phyloP scores from a whole-genome alignment of 345 rosid genomes.

The Sisymbrium altissimum region DNA sequence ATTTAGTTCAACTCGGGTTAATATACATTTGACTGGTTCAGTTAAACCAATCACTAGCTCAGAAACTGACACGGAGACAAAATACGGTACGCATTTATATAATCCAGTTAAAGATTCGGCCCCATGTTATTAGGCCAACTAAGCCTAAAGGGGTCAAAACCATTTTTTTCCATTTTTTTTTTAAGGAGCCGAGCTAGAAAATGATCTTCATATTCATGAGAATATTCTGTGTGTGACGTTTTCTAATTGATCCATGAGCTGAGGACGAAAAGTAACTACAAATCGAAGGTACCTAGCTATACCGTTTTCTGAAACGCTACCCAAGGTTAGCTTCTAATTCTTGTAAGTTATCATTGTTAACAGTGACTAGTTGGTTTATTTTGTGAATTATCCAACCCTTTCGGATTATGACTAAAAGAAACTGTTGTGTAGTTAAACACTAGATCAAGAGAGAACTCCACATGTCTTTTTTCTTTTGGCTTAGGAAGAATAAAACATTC shows the following conservation, averaged over 20 bases:
- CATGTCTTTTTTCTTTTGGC: neutral
- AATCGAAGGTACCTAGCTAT: too few species aligned
- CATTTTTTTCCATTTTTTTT: too few species aligned
- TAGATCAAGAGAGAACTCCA: neutral
- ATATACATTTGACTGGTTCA: constrained; percentile 1
- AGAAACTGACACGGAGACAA: neutral
- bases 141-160: too few species aligned
- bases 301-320: neutral
- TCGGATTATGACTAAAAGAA: neutral
- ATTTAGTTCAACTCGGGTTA: neutral
- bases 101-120: neutral
- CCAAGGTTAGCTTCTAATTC: neutral
- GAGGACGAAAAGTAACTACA: too few species aligned
- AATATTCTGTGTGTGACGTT: too few species aligned
- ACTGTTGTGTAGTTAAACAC: neutral
- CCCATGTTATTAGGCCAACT: neutral
- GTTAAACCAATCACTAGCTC: neutral
- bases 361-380: neutral
- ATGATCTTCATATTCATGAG: neutral
- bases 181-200: neutral
- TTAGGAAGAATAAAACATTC: neutral
- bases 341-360: neutral
- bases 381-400: neutral
- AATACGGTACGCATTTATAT: too few species aligned
- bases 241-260: too few species aligned